A percentile compares a stretch with the other conserved stretches of the same genome.
phyloP scores from a whole-genome alignment of 192 early-diverging fungal species.

The Backusella australiensis region DNA sequence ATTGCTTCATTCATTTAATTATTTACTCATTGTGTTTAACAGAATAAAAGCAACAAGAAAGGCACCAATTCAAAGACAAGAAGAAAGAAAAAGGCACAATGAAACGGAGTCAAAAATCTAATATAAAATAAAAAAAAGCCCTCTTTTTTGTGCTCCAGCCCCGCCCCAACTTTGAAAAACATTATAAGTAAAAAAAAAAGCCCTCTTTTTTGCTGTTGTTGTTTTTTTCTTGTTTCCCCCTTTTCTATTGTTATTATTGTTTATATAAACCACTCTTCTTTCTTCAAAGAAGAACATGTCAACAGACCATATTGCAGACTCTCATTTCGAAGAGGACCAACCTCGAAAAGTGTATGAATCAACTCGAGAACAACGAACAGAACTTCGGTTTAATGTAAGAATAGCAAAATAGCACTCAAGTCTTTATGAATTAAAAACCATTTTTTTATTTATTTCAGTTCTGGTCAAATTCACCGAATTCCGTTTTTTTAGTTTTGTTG shows the following conservation, averaged over 20 bases:
- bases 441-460: slow-evolving; percentile 10
- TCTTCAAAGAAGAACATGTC: neutral
- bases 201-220: neutral
- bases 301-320: neutral
- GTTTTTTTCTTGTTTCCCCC: neutral
- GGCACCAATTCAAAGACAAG: no score
- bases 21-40: no score
- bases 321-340: neutral
- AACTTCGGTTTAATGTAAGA: slow-evolving; percentile 11
- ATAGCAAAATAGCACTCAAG: neutral
- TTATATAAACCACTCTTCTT: neutral
- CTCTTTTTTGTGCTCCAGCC: no score
- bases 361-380: slow-evolving; percentile 11
- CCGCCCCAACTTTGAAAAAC: no score
- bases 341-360: slow-evolving; percentile 5
- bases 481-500: slow-evolving; percentile 29
- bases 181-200: no score
- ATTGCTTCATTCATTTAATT: no score
- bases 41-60: neutral
- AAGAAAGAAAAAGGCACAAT: no score
- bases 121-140: no score
- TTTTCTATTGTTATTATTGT: neutral
- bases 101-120: no score
- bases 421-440: neutral
- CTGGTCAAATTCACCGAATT: slow-evolving; percentile 29